Conservation (phyloP, 2,329 filamentous ascomycete genomes). For the Alternaria gaisen region DNA sequence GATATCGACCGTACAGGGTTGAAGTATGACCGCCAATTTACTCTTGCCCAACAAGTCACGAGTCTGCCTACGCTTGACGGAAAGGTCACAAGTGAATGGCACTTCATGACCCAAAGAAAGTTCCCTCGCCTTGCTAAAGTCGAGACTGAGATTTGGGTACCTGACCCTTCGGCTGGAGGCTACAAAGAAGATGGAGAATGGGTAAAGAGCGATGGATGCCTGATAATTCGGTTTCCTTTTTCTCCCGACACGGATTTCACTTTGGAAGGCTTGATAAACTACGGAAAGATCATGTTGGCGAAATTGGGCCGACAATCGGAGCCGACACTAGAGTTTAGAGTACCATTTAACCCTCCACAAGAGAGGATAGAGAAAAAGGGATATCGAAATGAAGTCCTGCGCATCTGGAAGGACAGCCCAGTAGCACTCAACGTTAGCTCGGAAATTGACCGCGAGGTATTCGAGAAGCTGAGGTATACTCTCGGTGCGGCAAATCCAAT, state of each 20-base stretch:
- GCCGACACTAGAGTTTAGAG: constrained; percentile 70
- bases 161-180: constrained; percentile 66
- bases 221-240: constrained; percentile 72
- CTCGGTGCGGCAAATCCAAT: constrained; percentile 73
- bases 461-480: constrained; percentile 69
- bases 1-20: constrained; percentile 74
- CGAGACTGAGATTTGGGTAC: constrained; percentile 72
- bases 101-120: constrained; percentile 74
- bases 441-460: constrained; percentile 62
- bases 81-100: constrained; percentile 62
- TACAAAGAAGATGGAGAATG: constrained; percentile 60
- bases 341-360: constrained; percentile 70
- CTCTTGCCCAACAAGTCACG: constrained; percentile 72
- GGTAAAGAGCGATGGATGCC: constrained; percentile 65
- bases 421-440: constrained; percentile 56
- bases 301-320: constrained; percentile 53
- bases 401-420: constrained; percentile 70
- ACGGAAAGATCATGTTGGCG: constrained; percentile 46
- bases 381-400: constrained; percentile 69
- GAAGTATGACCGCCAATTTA: constrained; percentile 82
- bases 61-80: constrained; percentile 56
- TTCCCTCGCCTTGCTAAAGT: constrained; percentile 77
- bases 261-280: constrained; percentile 43
- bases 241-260: constrained; percentile 48
- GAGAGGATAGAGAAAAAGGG: constrained; percentile 66